phyloP scores from a whole-genome alignment of 352 stramenopile species.

The Ophiocytium majus region DNA sequence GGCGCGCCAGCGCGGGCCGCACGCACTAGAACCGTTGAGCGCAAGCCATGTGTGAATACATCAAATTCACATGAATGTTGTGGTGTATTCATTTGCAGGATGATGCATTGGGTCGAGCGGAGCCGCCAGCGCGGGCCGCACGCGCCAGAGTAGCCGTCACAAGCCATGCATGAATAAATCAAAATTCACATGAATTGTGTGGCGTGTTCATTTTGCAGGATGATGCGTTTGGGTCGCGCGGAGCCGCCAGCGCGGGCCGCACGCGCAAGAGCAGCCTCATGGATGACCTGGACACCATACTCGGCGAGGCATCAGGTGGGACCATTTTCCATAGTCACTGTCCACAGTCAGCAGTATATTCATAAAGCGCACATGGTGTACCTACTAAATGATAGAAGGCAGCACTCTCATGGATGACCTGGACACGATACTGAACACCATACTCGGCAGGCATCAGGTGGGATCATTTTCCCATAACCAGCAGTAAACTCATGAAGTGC shows the following conservation, averaged over 20 bases:
- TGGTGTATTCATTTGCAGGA: background rate
- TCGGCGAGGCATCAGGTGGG: background rate
- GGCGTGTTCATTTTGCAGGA: background rate
- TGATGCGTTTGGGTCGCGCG: background rate
- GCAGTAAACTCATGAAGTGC: background rate
- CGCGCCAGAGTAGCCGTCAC: background rate
- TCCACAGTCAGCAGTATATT: background rate
- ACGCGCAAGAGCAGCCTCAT: background rate
- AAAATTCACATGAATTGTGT: background rate
- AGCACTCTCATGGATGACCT: background rate
- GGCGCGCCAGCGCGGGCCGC: too few relatives aligned
- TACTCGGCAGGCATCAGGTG: too few relatives aligned
- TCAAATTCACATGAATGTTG: background rate
- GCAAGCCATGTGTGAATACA: background rate
- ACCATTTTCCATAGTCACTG: background rate
- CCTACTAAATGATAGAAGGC: background rate
- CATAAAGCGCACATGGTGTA: background rate
- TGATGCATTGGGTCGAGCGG: background rate
- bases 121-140: background rate
- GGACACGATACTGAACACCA: too few relatives aligned
- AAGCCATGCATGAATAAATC: background rate
- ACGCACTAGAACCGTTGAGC: too few relatives aligned
- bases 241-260: background rate
- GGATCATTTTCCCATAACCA: background rate
- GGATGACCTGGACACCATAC: constrained; percentile 16